Conservation (phyloP, 2,329 filamentous ascomycete species). For the Epichloe amarillans region DNA sequence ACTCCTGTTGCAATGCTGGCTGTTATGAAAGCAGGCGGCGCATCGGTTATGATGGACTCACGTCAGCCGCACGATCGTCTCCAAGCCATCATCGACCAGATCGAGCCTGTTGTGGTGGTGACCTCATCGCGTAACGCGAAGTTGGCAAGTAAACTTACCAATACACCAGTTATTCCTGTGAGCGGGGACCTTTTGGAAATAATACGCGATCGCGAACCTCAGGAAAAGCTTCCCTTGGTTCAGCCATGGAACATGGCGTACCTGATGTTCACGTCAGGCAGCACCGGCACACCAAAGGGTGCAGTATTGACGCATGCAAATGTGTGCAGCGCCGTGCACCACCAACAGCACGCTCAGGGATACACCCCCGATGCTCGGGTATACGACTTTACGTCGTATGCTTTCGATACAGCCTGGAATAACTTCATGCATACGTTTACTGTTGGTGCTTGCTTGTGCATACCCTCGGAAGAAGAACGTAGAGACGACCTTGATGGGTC, state of each 20-base stretch:
- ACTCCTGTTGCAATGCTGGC: slow-evolving; percentile 3
- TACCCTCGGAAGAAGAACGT: slow-evolving; percentile 8
- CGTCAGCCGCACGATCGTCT: slow-evolving; percentile 8
- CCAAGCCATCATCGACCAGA: slow-evolving; percentile 8
- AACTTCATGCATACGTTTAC: slow-evolving; percentile 4
- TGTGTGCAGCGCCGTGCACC: slow-evolving; percentile 9
- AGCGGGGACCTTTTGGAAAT: background rate
- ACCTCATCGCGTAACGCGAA: slow-evolving; percentile 6
- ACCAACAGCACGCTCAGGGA: slow-evolving; percentile 9
- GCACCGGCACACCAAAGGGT: slow-evolving; percentile 15
- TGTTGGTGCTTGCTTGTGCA: slow-evolving; percentile 7
- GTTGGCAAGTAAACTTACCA: slow-evolving; percentile 4
- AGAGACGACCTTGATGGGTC: slow-evolving; percentile 4
- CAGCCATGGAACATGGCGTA: slow-evolving; percentile 6
- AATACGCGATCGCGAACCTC: background rate
- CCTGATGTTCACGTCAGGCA: slow-evolving; percentile 11
- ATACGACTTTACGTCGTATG: slow-evolving; percentile 7
- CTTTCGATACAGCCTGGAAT: slow-evolving; percentile 4
- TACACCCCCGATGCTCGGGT: slow-evolving; percentile 9
- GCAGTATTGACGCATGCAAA: slow-evolving; percentile 12
- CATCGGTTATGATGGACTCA: slow-evolving; percentile 7
- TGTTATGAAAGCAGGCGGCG: slow-evolving; percentile 3
- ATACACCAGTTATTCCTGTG: background rate
- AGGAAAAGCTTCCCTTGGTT: background rate
- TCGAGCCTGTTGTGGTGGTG: slow-evolving; percentile 9